Evolutionary conservation across 352 stramenopile genomes (phyloP), one percentile per base, ranked within the genome.

Genomic region (Aphanomyces astaci): DNA sequence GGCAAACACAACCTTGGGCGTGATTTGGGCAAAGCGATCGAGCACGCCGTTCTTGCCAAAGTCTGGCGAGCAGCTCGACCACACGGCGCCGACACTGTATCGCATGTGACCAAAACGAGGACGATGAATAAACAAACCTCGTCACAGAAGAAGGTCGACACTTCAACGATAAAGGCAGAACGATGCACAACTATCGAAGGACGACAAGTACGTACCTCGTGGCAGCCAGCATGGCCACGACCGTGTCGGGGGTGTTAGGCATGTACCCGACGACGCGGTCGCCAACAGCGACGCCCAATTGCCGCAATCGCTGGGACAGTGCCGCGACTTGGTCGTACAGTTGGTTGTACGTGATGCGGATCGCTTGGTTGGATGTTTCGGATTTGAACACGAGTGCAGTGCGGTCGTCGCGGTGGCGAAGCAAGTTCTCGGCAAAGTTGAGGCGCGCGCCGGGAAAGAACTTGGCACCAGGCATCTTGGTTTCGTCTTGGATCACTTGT

Each of bases 31-130:
- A 70, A 95, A 89, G 27, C 87, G 77, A 66, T 95, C 87, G 19
- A 90, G 72, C 28, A 95, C 82, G 3, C 87, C 87, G 59, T 88
- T 77, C 4, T 86, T 77, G n/a, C 87, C 87, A 66, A 95, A 95
- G 69, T 95, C 87, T 7, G 87, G 85, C 22, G 87, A 95, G 73
- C 87, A 95, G 59, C 80, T 90, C 32, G 83, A 91, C 78, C 78
- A 91, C 25, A 89, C 76, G 10, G 80, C 83, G 4, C 81, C 82
- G 32, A 91, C 68, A 55, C 76, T 65, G 71, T 17, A 54, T n/a
- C n/a, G n/a, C n/a, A n/a, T n/a, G n/a, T n/a, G n/a, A n/a, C n/a
- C n/a, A n/a, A n/a, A n/a, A 43, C 36, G 36, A 43, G 36, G 15
- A 43, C 15, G 15, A 7, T 43, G 7, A 43, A 43, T 43, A 7